phyloP scores from a whole-genome alignment of 768 basidiomycete genomes.

The Termitomyces sp. region DNA sequence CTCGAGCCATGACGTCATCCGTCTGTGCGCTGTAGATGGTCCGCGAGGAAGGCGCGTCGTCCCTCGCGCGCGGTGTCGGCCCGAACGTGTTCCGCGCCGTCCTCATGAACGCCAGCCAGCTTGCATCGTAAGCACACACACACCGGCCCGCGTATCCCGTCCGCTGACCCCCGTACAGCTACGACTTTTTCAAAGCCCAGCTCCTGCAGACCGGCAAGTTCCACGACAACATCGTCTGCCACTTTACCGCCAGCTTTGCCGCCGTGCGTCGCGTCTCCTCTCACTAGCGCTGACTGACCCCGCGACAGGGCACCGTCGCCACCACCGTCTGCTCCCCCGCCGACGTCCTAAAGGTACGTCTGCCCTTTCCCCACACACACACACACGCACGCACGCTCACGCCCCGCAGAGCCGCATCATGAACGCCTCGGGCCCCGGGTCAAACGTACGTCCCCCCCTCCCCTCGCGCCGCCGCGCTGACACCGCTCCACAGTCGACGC shows the following conservation, averaged over 20 bases:
- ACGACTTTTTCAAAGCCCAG: slow-evolving; percentile 89
- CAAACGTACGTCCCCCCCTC: slow-evolving; percentile 41
- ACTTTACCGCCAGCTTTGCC: slow-evolving; percentile 83
- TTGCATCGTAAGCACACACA: slow-evolving; percentile 63
- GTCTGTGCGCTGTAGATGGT: slow-evolving; percentile 59
- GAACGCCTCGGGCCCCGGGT: slow-evolving; percentile 82
- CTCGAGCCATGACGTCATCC: slow-evolving; percentile 1
- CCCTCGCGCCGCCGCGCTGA: background rate
- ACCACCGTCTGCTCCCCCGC: slow-evolving; percentile 88
- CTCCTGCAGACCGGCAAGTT: slow-evolving; percentile 67
- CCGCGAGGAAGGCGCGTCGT: slow-evolving; percentile 75
- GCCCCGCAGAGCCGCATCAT: slow-evolving; percentile 66
- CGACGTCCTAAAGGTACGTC: slow-evolving; percentile 68
- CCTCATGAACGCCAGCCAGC: slow-evolving; percentile 89
- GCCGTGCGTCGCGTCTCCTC: slow-evolving; percentile 46
- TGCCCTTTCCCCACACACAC: background rate
- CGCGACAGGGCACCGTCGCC: slow-evolving; percentile 69
- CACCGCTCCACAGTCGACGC: slow-evolving; percentile 44
- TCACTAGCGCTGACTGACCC: no score
- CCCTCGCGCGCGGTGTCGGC: slow-evolving; percentile 68
- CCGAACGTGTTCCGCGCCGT: slow-evolving; percentile 86
- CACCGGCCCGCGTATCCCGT: background rate
- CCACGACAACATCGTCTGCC: slow-evolving; percentile 75
- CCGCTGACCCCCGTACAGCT: slow-evolving; percentile 33
- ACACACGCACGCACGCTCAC: background rate